Percentiles rank a stretch among this genome's conserved stretches.
Evolutionary conservation across 345 rosid species (phyloP).

Genomic region (Rhodamnia argentea): DNA sequence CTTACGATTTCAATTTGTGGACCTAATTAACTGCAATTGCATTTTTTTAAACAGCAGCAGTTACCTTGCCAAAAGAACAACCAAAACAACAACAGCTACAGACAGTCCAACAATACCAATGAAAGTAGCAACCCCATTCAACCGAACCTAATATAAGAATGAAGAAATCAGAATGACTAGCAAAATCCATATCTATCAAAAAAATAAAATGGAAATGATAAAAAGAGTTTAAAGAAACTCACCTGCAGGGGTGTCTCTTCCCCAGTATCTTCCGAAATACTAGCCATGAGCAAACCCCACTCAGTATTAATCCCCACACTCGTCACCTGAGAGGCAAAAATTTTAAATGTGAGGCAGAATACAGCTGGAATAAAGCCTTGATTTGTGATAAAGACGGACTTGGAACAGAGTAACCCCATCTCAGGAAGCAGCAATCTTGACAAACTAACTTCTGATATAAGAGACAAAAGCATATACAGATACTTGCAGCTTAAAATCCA

Average conservation of each 20-base stretch:
- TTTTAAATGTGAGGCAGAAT: background rate
- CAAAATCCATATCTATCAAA: accelerated
- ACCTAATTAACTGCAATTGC: background rate
- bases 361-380: background rate
- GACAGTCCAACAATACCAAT: constrained; percentile 86
- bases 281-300: constrained; percentile 98
- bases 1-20: background rate
- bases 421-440: background rate
- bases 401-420: background rate
- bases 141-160: constrained; percentile 52
- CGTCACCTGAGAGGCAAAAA: constrained; percentile 44
- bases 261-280: constrained; percentile 92
- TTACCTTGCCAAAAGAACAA: constrained; percentile 77
- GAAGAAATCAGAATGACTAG: constrained; percentile 1
- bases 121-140: constrained; percentile 97
- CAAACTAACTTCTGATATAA: background rate
- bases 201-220: background rate
- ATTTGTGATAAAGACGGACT: background rate
- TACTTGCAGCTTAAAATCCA: background rate
- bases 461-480: background rate
- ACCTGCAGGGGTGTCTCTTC: constrained; percentile 99
- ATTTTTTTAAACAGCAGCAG: background rate
- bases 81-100: constrained; percentile 73
- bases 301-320: constrained; percentile 94
- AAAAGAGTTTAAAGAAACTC: background rate